Evolutionary conservation across 345 rosid genomes (phyloP), one percentile per base, ranked within the genome.

Genomic region (Hibiscus tridactylites): DNA sequence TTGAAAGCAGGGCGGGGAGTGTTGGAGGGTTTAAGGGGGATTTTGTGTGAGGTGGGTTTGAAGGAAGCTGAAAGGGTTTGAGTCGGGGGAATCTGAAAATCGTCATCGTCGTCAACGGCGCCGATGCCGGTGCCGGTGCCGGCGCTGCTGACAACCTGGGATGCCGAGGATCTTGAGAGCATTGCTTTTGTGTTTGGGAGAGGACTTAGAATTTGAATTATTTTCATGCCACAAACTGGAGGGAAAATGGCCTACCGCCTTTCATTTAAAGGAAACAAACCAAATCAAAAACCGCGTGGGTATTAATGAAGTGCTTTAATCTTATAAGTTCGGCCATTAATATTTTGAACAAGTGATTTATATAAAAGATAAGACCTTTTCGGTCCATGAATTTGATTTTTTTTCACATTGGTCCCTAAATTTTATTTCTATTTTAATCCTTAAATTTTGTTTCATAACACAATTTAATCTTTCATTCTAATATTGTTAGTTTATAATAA

Each of bases 71-170:
- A 49, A 31, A 69, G 15, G 59, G 81, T 46, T 75, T 85, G 92
- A 5, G 88, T 67, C 49, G 82, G 80, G 68, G 80, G 79, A 79
- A 80, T 60, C 65, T 85, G 88, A 75, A 89, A 91, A 61, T 87
- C 91, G 58, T 88, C 94, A 71, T 88, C 91, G 68, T 79, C 88
- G 31, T 68, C 80, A 26, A 6, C 59, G 29, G 44, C 29, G 60
- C 12, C 6, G 26, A 26, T 19, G 50, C 13, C 6, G 26, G 58
- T 19, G 50, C 13, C 3, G 50, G 50, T 3, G 52, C 16, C 15
- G 52, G 52, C 54, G 54, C 2, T 3, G 54, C 52, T 37, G 0
- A 54, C 15, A 37, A 52, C 17, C 74, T 16, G 67, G 4, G 67
- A 71, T 46, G 67, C 58, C 8, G 17, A 9, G 17, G 67, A 9